Base-by-base conservation (phyloP, 495 filamentous ascomycete genomes). In the Apiosordaria backusii region DNA sequence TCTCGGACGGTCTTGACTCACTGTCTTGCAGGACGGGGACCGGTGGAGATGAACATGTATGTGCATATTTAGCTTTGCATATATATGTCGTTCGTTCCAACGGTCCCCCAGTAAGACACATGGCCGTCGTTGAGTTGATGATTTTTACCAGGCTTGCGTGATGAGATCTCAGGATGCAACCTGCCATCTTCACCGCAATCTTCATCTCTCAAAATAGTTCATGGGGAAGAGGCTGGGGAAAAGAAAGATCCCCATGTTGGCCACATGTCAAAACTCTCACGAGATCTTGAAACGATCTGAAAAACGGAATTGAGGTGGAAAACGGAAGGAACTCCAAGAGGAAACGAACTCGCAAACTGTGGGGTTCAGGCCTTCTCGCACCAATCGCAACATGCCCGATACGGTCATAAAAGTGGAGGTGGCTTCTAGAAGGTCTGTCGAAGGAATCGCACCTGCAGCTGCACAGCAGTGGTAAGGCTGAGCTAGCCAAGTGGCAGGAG, bases 401-500 rank as follows among this genome's bases (percentile, higher is more conserved):
- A 24, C 26, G n/a, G 13, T 15, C 9, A 13, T 15, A 3, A 13
- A 53, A 54, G 21, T 24, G 22, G 21, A 27, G 61, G 61, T 54
- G 3, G 66, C 60, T 73, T 73, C 71, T 65, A 64, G 71, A 73
- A 73, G 65, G 61, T 63, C 62, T 29, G 60, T 61, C 65, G 66
- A 71, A 68, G 59, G 59, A 60, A 25, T 24, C 60, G 50, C 29
- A 52, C 57, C 62, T 64, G 68, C 71, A 71, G 71, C 68, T 71
- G 66, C 67, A 50, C 54, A 64, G 65, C 63, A 70, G 66, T 69
- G 71, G 65, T 73, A 73, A 73, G 71, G 71, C 71, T 73, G 71
- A 73, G 64, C 57, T 62, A 10, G 18, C 19, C 23, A 25, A 7
- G 26, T 35, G 26, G 25, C 27, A 27, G 27, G 59, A 27, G 13